Conservation (phyloP, 164 flowering plant genomes). For the Kingdonia uniflora region DNA sequence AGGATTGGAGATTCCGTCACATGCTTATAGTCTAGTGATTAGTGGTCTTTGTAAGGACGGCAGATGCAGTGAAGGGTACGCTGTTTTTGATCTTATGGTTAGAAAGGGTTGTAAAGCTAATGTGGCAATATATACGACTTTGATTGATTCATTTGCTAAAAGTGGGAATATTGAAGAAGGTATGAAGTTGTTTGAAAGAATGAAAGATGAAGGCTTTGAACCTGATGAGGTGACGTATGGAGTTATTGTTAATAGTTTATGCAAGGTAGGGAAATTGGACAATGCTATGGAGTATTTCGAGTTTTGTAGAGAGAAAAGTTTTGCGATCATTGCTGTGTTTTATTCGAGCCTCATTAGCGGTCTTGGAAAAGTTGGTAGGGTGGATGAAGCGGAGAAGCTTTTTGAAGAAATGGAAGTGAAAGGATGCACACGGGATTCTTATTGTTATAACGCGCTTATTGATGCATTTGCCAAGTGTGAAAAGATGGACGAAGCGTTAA, state of each 20-base stretch:
- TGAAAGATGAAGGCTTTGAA: constrained; percentile 65
- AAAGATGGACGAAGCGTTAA: constrained; percentile 60
- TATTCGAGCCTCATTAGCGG: constrained; percentile 87
- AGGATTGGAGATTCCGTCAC: constrained; percentile 63
- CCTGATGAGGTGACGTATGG: constrained; percentile 84
- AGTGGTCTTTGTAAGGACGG: constrained; percentile 72
- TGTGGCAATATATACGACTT: constrained; percentile 73
- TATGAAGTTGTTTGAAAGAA: constrained; percentile 49
- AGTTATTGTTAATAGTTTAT: constrained; percentile 59
- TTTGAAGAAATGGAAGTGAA: constrained; percentile 70
- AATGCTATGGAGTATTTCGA: constrained; percentile 57
- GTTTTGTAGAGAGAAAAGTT: constrained; percentile 30
- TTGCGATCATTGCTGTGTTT: constrained; percentile 47
- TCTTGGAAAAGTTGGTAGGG: constrained; percentile 75
- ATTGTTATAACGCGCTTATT: constrained; percentile 86
- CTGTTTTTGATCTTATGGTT: constrained; percentile 56
- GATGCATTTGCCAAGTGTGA: constrained; percentile 65
- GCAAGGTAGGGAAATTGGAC: constrained; percentile 65
- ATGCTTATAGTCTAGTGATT: constrained; percentile 83
- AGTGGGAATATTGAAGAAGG: constrained; percentile 50
- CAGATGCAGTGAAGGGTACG: constrained; percentile 47
- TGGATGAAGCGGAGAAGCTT: constrained; percentile 63
- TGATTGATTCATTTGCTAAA: constrained; percentile 67
- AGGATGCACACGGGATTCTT: constrained; percentile 74
- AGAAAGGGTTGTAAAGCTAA: constrained; percentile 43